Percentiles rank a stretch among this genome's conserved stretches.
Conservation (phyloP, 352 stramenopile genomes). For the Phytophthora hybrid region DNA sequence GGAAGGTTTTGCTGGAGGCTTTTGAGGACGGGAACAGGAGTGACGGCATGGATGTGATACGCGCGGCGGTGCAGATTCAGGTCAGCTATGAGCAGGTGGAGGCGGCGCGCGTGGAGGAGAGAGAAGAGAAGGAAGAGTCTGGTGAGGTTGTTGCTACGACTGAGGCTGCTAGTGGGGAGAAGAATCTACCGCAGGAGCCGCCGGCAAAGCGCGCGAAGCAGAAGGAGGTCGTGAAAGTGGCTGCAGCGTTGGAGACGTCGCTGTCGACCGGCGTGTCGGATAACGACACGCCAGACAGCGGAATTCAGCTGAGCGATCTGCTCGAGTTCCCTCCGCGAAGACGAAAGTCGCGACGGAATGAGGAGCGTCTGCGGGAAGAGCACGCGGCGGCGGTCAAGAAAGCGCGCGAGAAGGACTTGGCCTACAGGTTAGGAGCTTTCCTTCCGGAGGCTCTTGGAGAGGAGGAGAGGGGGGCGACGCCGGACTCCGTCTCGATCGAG, state of each 20-base stretch:
- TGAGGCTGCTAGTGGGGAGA: neutral
- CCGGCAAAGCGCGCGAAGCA: conserved; percentile 27
- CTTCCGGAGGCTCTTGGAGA: conserved; percentile 32
- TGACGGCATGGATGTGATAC: conserved; percentile 22
- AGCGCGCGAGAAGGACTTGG: conserved; percentile 67
- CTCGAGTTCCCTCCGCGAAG: conserved; percentile 43
- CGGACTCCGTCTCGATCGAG: conserved; percentile 21
- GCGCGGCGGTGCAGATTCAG: conserved; percentile 39
- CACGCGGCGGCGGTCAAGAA: conserved; percentile 70
- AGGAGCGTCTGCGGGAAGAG: conserved; percentile 74
- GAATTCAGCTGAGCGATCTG: conserved; percentile 31
- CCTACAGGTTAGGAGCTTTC: conserved; percentile 60
- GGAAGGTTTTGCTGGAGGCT: conserved; percentile 67
- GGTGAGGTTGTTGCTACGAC: neutral
- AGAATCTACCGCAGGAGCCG: conserved; percentile 5
- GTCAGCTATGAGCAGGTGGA: conserved; percentile 26
- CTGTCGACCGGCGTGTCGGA: conserved; percentile 35
- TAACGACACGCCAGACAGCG: conserved; percentile 59
- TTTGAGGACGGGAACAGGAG: conserved; percentile 67
- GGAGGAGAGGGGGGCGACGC: conserved; percentile 5
- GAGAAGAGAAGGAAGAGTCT: neutral
- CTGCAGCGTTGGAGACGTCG: conserved; percentile 21
- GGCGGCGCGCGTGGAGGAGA: neutral
- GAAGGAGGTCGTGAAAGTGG: conserved; percentile 11
- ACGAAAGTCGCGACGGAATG: conserved; percentile 71